phyloP scores from a whole-genome alignment of 441 rosid genomes.

The Capsella rubella region DNA sequence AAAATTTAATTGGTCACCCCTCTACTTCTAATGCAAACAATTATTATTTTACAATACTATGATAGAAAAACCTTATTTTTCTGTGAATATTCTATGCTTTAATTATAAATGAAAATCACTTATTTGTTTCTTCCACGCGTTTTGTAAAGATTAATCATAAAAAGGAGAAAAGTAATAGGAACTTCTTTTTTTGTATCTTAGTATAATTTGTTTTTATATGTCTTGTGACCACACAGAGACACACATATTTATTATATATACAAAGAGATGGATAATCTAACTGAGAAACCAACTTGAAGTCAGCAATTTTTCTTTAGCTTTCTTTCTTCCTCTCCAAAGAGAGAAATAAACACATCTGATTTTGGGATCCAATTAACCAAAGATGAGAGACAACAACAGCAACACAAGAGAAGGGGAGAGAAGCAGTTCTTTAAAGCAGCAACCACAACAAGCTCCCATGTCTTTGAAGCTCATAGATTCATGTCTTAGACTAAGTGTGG shows the following conservation, averaged over 20 bases:
- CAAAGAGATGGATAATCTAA: conserved; percentile 30
- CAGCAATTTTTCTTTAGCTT: not conserved
- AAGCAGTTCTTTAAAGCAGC: conserved; percentile 34
- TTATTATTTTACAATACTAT: too few species aligned
- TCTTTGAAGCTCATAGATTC: conserved; percentile 65
- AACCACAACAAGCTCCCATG: conserved; percentile 47
- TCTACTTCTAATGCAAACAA: not conserved
- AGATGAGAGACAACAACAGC: conserved; percentile 47
- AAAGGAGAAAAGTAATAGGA: conserved; percentile 15
- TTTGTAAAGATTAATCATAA: conserved; percentile 26
- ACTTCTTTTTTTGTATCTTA: conserved; percentile 27
- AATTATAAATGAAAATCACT: not conserved
- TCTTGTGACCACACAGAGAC: conserved; percentile 35
- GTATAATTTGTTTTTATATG: conserved; percentile 31
- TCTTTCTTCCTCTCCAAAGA: conserved; percentile 27
- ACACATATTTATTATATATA: conserved; percentile 15
- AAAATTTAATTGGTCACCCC: not conserved
- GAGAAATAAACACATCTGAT: not conserved
- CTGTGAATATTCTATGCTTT: too few species aligned
- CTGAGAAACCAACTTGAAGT: conserved; percentile 18
- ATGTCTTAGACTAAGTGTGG: conserved; percentile 68
- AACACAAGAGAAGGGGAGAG: conserved; percentile 35
- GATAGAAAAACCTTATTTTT: too few species aligned
- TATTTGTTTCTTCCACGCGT: conserved; percentile 7
- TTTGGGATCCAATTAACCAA: conserved; percentile 27